Percentiles rank a stretch among this genome's conserved stretches.
phyloP scores from a whole-genome alignment of 177 flowering plant species.

The Telopea speciosissima region DNA sequence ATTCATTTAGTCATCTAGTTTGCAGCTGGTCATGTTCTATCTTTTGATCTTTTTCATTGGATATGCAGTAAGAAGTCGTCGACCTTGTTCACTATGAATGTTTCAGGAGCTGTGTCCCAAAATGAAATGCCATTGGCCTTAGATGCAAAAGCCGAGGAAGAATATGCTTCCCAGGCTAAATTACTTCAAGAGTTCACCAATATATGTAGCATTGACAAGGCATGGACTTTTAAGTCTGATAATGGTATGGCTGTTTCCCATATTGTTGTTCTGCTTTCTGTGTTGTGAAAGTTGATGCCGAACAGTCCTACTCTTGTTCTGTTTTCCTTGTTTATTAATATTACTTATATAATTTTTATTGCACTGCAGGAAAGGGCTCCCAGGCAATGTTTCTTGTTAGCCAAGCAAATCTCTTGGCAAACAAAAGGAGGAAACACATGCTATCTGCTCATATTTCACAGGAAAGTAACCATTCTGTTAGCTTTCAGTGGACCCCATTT shows the following conservation, averaged over 20 bases:
- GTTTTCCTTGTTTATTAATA: neutral
- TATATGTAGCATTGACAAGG: constrained; percentile 64
- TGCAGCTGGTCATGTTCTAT: neutral
- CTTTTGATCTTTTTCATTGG: constrained; percentile 4
- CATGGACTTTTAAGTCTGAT: constrained; percentile 62
- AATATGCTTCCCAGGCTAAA: constrained; percentile 58
- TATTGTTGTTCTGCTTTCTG: constrained; percentile 2
- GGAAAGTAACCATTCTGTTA: constrained; percentile 29
- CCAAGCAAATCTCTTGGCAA: constrained; percentile 74
- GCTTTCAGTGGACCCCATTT: constrained; percentile 83
- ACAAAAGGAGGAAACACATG: constrained; percentile 60
- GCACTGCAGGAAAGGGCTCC: constrained; percentile 44
- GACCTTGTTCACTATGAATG: constrained; percentile 38
- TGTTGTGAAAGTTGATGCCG: neutral
- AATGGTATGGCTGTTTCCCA: constrained; percentile 33
- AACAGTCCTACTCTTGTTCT: neutral
- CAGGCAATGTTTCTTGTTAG: constrained; percentile 67
- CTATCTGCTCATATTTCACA: constrained; percentile 49
- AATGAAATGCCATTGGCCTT: constrained; percentile 35
- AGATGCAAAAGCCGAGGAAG: constrained; percentile 53
- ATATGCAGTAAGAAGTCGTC: constrained; percentile 22
- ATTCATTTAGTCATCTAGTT: neutral
- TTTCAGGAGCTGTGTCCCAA: constrained; percentile 17
- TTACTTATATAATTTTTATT: neutral
- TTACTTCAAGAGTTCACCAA: constrained; percentile 56